These are phyloP conservation scores for Plectranthus barbatus DNA, from an alignment of 257 asterid genomes.

Conservation along the genomic window DNA sequence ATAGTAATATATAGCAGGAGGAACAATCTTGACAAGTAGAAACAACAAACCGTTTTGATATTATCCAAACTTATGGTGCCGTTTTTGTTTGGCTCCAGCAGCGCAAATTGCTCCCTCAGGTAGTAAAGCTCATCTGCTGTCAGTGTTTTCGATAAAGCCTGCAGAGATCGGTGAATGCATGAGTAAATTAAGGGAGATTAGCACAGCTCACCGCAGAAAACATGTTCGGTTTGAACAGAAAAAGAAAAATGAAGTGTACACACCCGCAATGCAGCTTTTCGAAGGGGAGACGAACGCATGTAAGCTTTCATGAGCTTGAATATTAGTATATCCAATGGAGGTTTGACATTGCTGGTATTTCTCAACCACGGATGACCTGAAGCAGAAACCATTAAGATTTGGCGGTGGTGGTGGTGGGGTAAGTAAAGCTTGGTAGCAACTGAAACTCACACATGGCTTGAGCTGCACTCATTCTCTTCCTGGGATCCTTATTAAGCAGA, in stretches of 20 bases:
- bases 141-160: conserved; percentile 77
- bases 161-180: conserved; percentile 12
- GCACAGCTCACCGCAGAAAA: not conserved
- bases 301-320: conserved; percentile 85
- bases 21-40: no score
- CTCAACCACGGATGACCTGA: conserved; percentile 97
- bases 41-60: conserved; percentile 49
- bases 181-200: not conserved
- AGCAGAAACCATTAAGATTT: conserved; percentile 18
- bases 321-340: conserved; percentile 67
- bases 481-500: conserved; percentile 73
- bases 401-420: not conserved
- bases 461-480: conserved; percentile 92
- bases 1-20: no score
- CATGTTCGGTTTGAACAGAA: no score
- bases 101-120: conserved; percentile 61
- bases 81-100: conserved; percentile 64
- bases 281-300: conserved; percentile 86
- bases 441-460: conserved; percentile 76
- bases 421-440: not conserved
- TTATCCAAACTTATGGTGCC: conserved; percentile 61
- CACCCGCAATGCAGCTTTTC: conserved; percentile 92
- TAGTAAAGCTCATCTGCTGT: conserved; percentile 62
- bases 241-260: not conserved
- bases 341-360: conserved; percentile 42